A percentile compares a stretch with the other conserved stretches of the same genome.
Evolutionary conservation across 345 rosid genomes (phyloP).

Genomic region (Pistacia vera): DNA sequence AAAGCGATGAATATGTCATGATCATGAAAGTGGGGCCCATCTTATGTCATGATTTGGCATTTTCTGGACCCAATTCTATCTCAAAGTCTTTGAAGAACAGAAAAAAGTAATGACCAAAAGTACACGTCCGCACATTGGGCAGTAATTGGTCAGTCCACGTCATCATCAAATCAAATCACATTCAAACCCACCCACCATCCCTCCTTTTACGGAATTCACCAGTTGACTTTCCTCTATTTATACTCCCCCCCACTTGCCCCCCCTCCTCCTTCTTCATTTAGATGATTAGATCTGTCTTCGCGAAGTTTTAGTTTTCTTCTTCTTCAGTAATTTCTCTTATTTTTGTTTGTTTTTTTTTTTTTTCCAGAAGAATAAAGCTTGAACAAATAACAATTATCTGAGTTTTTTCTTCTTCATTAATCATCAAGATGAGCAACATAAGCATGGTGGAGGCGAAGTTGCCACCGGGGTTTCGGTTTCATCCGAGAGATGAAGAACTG

Average conservation of each 20-base stretch:
- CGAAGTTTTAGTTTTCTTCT: not conserved
- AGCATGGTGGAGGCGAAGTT: conserved; percentile 72
- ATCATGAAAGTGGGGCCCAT: not conserved
- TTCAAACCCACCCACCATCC: not conserved
- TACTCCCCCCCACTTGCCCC: not conserved
- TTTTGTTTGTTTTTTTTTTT: no score
- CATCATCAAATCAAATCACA: not conserved
- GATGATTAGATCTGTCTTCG: not conserved
- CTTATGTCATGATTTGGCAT: not conserved
- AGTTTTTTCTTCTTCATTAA: no score
- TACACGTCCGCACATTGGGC: conserved; percentile 23
- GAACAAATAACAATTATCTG: no score
- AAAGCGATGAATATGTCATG: not conserved
- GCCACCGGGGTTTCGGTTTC: conserved; percentile 94
- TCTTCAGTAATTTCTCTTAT: no score
- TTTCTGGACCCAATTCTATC: not conserved
- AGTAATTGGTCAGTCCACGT: conserved; percentile 15
- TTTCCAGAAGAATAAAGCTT: no score
- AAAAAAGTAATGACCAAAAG: conserved; percentile 1
- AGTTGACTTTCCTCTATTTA: conserved; percentile 23
- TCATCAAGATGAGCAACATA: conserved; percentile 50
- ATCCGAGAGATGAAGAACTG: conserved; percentile 89
- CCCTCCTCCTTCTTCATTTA: not conserved
- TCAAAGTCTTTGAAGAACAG: not conserved
- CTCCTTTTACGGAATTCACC: conserved; percentile 16